A percentile compares a stretch with the other conserved stretches of the same genome.
Evolutionary conservation across 2,329 filamentous ascomycete species (phyloP).

Genomic region (Alternaria conjuncta): DNA sequence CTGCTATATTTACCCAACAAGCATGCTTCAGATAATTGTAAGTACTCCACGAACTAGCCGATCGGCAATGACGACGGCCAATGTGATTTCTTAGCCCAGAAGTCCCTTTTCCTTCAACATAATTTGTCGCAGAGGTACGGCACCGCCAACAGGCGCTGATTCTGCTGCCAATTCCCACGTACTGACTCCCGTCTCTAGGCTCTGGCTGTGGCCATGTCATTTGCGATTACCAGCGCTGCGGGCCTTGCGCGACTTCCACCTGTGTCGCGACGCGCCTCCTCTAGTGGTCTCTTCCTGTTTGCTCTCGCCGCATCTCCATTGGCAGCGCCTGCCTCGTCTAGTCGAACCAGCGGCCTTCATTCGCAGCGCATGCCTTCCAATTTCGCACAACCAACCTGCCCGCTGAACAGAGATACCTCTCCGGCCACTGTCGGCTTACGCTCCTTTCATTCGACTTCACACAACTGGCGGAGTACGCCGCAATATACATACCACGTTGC

Average conservation of each 20-base stretch:
- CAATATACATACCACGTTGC: conserved; percentile 50
- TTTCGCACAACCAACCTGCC: conserved; percentile 36
- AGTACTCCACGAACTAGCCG: conserved; percentile 33
- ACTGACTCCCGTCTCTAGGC: conserved; percentile 36
- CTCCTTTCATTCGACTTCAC: conserved; percentile 40
- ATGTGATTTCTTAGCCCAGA: conserved; percentile 38
- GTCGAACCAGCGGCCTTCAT: conserved; percentile 22
- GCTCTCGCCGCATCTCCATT: conserved; percentile 39
- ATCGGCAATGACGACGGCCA: conserved; percentile 42
- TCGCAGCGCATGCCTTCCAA: conserved; percentile 20
- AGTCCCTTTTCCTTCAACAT: conserved; percentile 30
- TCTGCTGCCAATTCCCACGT: conserved; percentile 6
- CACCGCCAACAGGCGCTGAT: conserved; percentile 25
- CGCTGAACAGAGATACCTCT: conserved; percentile 37
- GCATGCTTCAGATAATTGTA: conserved; percentile 31
- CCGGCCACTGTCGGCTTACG: conserved; percentile 37
- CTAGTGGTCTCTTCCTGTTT: conserved; percentile 39
- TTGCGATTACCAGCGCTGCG: conserved; percentile 40
- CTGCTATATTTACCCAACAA: not conserved
- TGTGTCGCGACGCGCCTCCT: conserved; percentile 31
- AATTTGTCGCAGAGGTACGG: conserved; percentile 32
- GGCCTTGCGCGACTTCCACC: conserved; percentile 27
- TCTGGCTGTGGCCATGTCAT: conserved; percentile 48
- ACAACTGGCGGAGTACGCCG: conserved; percentile 31
- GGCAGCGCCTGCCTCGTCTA: conserved; percentile 30